Percentiles rank a stretch among this genome's conserved stretches.
Conservation (phyloP, 768 basidiomycete genomes). For the Termitomyces bulborhizus region DNA sequence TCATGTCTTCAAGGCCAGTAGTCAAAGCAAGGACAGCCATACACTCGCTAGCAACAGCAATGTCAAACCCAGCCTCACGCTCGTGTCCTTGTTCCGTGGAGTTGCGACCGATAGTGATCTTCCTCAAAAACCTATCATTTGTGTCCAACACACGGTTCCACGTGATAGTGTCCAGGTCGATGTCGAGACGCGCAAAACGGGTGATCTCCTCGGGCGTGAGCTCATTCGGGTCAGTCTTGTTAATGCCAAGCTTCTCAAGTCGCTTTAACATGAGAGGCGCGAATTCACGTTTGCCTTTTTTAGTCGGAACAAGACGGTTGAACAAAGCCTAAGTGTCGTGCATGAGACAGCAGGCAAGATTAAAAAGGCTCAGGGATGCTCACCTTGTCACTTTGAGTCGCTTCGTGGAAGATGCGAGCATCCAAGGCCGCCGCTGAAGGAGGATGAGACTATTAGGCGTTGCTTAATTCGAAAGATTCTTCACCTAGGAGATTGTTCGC, state of each 20-base stretch:
- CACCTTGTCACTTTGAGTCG: conserved; percentile 90
- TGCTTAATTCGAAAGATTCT: conserved; percentile 5
- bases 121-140: conserved; percentile 95
- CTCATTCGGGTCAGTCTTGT: conserved; percentile 88
- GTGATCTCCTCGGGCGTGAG: conserved; percentile 90
- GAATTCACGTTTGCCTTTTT: conserved; percentile 93
- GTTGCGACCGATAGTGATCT: conserved; percentile 88
- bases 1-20: conserved; percentile 87
- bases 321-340: conserved; percentile 57
- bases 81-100: conserved; percentile 86
- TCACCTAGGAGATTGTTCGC: conserved; percentile 93
- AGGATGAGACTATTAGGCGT: not conserved
- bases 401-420: conserved; percentile 97
- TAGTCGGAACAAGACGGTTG: conserved; percentile 83
- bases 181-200: conserved; percentile 85
- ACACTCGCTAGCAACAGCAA: conserved; percentile 93
- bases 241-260: conserved; percentile 89
- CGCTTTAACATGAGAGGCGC: conserved; percentile 96
- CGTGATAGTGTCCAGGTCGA: conserved; percentile 87
- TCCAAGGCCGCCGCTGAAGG: conserved; percentile 85
- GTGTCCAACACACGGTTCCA: conserved; percentile 98
- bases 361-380: not conserved
- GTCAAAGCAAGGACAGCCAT: conserved; percentile 97
- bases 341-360: not conserved
- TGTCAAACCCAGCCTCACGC: conserved; percentile 91